phyloP scores from a whole-genome alignment of 495 filamentous ascomycete species.

The Lepraria neglecta region DNA sequence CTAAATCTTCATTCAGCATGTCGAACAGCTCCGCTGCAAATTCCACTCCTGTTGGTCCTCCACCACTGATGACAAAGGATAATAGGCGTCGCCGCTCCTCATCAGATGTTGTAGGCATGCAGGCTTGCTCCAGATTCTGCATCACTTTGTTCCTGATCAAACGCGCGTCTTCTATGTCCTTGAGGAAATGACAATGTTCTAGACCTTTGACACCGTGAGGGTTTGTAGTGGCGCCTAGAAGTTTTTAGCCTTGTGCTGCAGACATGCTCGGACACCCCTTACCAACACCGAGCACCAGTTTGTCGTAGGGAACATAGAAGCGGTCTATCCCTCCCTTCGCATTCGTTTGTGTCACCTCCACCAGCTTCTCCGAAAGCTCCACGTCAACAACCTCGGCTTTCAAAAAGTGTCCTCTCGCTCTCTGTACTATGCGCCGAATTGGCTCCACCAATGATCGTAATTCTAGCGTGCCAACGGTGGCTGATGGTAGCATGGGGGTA shows the following conservation, averaged over 20 bases:
- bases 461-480: slow-evolving; percentile 92
- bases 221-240: slow-evolving; percentile 74
- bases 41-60: slow-evolving; percentile 94
- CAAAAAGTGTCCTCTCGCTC: slow-evolving; percentile 80
- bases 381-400: slow-evolving; percentile 80
- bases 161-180: slow-evolving; percentile 86
- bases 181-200: slow-evolving; percentile 90
- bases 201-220: slow-evolving; percentile 94
- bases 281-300: slow-evolving; percentile 92
- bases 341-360: slow-evolving; percentile 74
- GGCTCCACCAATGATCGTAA: slow-evolving; percentile 88
- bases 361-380: slow-evolving; percentile 81
- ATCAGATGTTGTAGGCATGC: slow-evolving; percentile 83
- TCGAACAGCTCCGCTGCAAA: slow-evolving; percentile 97
- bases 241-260: slow-evolving; percentile 18
- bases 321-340: slow-evolving; percentile 59
- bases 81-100: slow-evolving; percentile 80
- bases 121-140: slow-evolving; percentile 87
- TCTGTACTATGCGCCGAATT: slow-evolving; percentile 71
- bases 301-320: slow-evolving; percentile 98
- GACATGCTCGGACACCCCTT: slow-evolving; percentile 27
- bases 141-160: slow-evolving; percentile 84
- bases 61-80: slow-evolving; percentile 91
- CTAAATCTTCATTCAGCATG: slow-evolving; percentile 90
- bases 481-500: slow-evolving; percentile 94